Conservation (phyloP, 2,329 filamentous ascomycete species). For the Emmonsiellopsis sp. region DNA sequence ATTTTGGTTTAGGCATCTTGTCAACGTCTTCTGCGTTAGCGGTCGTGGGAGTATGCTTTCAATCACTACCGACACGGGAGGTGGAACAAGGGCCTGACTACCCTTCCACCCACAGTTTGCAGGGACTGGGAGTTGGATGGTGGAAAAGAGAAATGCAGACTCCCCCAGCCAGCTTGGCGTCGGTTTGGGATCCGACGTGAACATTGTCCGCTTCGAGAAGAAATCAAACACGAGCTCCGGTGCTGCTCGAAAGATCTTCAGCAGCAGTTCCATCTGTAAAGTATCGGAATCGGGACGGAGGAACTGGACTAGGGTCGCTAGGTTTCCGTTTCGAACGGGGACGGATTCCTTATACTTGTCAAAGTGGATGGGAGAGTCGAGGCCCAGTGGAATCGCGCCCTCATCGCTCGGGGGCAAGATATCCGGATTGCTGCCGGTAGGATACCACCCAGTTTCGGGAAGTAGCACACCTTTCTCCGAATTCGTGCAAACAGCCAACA, state of each 20-base stretch:
- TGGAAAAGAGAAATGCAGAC: constrained; percentile 75
- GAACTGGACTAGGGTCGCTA: constrained; percentile 69
- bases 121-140: constrained; percentile 66
- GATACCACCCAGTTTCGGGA: constrained; percentile 74
- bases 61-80: constrained; percentile 67
- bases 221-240: constrained; percentile 86
- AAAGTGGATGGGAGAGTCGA: constrained; percentile 62
- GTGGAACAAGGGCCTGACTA: constrained; percentile 57
- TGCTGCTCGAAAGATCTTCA: constrained; percentile 67
- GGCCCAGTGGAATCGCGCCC: constrained; percentile 49
- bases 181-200: constrained; percentile 82
- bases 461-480: constrained; percentile 64
- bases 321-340: constrained; percentile 66
- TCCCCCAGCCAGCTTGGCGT: constrained; percentile 94
- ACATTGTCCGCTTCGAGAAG: constrained; percentile 68
- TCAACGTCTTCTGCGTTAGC: constrained; percentile 68
- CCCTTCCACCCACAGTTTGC: constrained; percentile 58
- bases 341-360: constrained; percentile 57
- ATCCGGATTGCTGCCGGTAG: constrained; percentile 56
- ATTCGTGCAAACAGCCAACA: constrained; percentile 66
- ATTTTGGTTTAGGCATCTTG: constrained; percentile 67
- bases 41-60: constrained; percentile 81
- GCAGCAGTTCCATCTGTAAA: constrained; percentile 70
- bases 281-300: constrained; percentile 75
- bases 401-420: constrained; percentile 38